Conservation (phyloP, 108 stramenopile genomes). For the Craspedostauros australis region DNA sequence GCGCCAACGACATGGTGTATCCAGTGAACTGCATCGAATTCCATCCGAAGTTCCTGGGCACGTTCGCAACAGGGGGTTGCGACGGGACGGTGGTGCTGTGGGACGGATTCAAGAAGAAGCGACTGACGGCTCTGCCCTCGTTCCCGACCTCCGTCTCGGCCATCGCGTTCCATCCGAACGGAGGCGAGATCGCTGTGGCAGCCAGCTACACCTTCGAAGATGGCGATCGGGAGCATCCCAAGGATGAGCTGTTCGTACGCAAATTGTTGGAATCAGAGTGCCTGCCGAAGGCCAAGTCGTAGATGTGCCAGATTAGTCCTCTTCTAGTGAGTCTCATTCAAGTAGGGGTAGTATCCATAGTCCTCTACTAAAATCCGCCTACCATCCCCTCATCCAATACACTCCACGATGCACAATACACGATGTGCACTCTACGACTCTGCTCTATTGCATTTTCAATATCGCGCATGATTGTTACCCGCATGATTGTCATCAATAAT, state of each 20-base stretch:
- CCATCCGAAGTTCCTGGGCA: slow-evolving; percentile 69
- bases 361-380: too few relatives aligned
- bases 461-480: too few relatives aligned
- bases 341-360: too few relatives aligned
- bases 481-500: too few relatives aligned
- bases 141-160: slow-evolving; percentile 83
- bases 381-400: too few relatives aligned
- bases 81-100: slow-evolving; percentile 89
- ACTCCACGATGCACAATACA: too few relatives aligned
- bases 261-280: slow-evolving; percentile 61
- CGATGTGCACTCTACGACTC: too few relatives aligned
- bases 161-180: slow-evolving; percentile 81
- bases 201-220: slow-evolving; percentile 95
- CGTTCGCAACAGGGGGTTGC: slow-evolving; percentile 91
- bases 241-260: slow-evolving; percentile 83
- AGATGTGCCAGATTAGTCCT: too few relatives aligned
- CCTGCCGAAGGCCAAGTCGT: slow-evolving; percentile 32
- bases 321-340: too few relatives aligned
- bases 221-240: slow-evolving; percentile 91
- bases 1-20: slow-evolving; percentile 83
- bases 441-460: too few relatives aligned
- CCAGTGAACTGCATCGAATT: slow-evolving; percentile 97
- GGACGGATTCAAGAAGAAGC: slow-evolving; percentile 87
- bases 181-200: slow-evolving; percentile 84
- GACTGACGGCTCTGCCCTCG: slow-evolving; percentile 50